phyloP scores from a whole-genome alignment of 2,329 filamentous ascomycete species.

The Curvularia eragrostidis region DNA sequence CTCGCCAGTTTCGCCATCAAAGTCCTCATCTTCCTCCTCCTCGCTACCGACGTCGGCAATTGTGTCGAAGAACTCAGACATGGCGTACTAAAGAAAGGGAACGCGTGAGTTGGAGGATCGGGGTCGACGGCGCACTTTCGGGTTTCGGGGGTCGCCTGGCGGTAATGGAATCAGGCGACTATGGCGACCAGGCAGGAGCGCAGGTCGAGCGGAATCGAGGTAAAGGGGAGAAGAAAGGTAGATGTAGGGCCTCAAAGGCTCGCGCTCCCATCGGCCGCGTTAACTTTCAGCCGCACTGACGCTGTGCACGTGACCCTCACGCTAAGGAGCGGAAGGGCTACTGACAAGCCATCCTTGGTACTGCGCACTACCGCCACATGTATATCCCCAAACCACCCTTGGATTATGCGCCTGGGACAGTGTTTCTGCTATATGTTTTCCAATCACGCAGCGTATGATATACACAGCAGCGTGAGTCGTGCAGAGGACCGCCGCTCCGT shows the following conservation, averaged over 20 bases:
- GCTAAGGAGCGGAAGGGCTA: conserved; percentile 16
- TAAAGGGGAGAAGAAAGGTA: conserved; percentile 26
- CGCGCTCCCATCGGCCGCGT: conserved; percentile 28
- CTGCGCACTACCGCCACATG: conserved; percentile 6
- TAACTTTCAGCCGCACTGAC: conserved; percentile 28
- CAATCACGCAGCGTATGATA: background rate
- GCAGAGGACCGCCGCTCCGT: background rate
- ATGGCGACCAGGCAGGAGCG: conserved; percentile 25
- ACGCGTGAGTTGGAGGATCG: conserved; percentile 28
- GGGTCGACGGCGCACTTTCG: conserved; percentile 17
- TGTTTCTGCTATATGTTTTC: background rate
- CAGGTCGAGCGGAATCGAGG: conserved; percentile 23
- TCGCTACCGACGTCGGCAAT: conserved; percentile 81
- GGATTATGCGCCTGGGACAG: conserved; percentile 2
- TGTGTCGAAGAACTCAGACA: conserved; percentile 73
- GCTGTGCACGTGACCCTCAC: conserved; percentile 18
- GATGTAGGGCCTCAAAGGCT: conserved; percentile 26
- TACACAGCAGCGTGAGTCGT: background rate
- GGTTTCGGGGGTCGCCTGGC: conserved; percentile 18
- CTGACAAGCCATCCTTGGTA: conserved; percentile 8
- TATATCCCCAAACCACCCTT: conserved; percentile 3
- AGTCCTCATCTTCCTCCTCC: conserved; percentile 50
- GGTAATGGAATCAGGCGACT: conserved; percentile 16
- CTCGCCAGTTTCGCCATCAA: conserved; percentile 36
- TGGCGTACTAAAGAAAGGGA: conserved; percentile 40